Percentiles rank a stretch among this genome's conserved stretches.
These are phyloP conservation scores for Candida caryicola DNA, from an alignment of 805 yeast genomes.

Conservation along the genomic window DNA sequence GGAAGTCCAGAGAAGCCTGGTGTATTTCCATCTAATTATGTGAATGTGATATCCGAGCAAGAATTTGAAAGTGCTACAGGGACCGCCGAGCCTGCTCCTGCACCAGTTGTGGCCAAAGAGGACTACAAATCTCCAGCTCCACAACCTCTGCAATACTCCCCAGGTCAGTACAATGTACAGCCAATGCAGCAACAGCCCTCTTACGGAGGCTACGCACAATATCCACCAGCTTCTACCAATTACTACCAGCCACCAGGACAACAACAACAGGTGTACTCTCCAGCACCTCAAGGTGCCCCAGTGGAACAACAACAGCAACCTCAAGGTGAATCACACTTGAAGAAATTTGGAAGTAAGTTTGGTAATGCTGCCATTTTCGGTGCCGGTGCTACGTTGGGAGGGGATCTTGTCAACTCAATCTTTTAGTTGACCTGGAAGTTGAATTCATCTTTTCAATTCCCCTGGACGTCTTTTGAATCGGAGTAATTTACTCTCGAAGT, in stretches of 20 bases:
- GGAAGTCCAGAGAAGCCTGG: slow-evolving; percentile 53
- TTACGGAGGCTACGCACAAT: slow-evolving; percentile 40
- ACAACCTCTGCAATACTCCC: slow-evolving; percentile 16
- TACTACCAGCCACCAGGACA: slow-evolving; percentile 39
- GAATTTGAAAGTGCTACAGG: slow-evolving; percentile 21
- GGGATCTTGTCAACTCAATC: slow-evolving; percentile 73
- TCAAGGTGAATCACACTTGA: slow-evolving; percentile 32
- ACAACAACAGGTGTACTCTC: slow-evolving; percentile 12
- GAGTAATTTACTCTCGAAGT: too few species aligned
- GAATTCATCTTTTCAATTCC: too few species aligned
- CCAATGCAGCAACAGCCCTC: slow-evolving; percentile 27
- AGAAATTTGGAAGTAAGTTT: slow-evolving; percentile 72
- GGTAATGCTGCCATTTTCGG: slow-evolving; percentile 95
- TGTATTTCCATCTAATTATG: slow-evolving; percentile 89
- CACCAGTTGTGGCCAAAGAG: slow-evolving; percentile 17
- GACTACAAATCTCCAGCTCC: slow-evolving; percentile 15
- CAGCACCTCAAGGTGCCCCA: slow-evolving; percentile 16
- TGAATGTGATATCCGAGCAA: slow-evolving; percentile 39
- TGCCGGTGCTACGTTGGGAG: slow-evolving; percentile 93
- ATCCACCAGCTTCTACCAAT: slow-evolving; percentile 50
- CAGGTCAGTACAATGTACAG: slow-evolving; percentile 11
- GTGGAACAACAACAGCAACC: slow-evolving; percentile 21
- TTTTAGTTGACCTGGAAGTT: too few species aligned
- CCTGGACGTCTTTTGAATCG: too few species aligned
- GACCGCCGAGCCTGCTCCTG: slow-evolving; percentile 11